A percentile compares a stretch with the other conserved stretches of the same genome.
These are phyloP conservation scores for Trichophyton rubrum DNA, from an alignment of 2,329 filamentous ascomycete genomes.

Conservation along the genomic window DNA sequence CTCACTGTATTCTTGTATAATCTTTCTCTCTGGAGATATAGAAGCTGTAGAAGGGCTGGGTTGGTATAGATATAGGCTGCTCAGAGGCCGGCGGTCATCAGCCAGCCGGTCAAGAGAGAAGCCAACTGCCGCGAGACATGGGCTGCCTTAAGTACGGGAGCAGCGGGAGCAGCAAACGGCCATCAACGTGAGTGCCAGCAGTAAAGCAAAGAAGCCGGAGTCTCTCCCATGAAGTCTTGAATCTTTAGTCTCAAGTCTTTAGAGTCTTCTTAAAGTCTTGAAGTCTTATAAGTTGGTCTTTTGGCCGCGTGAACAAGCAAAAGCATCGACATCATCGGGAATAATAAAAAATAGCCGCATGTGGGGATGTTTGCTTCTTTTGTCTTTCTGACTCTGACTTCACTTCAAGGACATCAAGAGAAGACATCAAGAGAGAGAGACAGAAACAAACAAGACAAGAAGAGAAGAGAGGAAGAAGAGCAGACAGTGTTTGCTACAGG, in stretches of 20 bases:
- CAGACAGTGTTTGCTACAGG: not conserved
- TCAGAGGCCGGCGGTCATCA: not conserved
- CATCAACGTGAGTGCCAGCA: not conserved
- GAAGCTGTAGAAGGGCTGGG: not conserved
- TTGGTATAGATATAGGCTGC: not conserved
- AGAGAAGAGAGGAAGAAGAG: not conserved
- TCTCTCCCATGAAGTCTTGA: too few species aligned
- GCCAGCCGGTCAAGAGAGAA: not conserved
- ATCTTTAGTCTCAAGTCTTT: too few species aligned
- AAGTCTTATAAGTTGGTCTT: too few species aligned
- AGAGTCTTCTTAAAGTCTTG: too few species aligned
- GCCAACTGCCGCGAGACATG: too few species aligned
- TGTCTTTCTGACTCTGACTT: not conserved
- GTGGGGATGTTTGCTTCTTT: constrained; percentile 5
- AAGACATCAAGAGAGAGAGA: not conserved
- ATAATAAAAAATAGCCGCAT: not conserved
- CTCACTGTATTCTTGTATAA: too few species aligned
- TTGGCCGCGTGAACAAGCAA: not conserved
- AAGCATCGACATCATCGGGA: not conserved
- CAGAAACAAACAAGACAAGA: not conserved
- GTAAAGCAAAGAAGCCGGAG: too few species aligned
- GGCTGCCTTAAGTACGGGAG: too few species aligned
- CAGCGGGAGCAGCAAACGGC: too few species aligned
- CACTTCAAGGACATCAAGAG: too few species aligned
- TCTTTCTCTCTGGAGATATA: not conserved